phyloP scores from a whole-genome alignment of 2,329 filamentous ascomycete genomes.

The Acrodontium crateriforme region DNA sequence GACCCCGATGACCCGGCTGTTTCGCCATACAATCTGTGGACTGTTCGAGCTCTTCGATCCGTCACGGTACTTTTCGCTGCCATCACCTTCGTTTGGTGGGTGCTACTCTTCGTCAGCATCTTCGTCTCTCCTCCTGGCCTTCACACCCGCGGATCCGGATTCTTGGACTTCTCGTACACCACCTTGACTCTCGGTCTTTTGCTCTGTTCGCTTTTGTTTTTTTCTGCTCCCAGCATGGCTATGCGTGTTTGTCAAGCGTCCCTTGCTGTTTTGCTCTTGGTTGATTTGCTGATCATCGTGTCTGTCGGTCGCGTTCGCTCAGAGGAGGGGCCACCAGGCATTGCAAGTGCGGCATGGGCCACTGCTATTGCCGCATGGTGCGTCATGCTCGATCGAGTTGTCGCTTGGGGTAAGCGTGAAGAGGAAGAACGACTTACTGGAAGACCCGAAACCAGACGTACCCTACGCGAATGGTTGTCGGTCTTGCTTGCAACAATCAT shows the following conservation, averaged over 20 bases:
- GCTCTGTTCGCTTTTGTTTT: conserved; percentile 69
- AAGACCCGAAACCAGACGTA: conserved; percentile 69
- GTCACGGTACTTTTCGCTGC: conserved; percentile 63
- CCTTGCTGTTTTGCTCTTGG: conserved; percentile 51
- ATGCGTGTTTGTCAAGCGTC: conserved; percentile 60
- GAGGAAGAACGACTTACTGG: conserved; percentile 90
- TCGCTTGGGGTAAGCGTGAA: conserved; percentile 81
- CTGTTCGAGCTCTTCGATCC: conserved; percentile 65
- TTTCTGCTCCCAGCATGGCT: conserved; percentile 65
- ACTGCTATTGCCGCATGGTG: conserved; percentile 67
- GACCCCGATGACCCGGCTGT: conserved; percentile 72
- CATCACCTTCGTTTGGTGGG: conserved; percentile 83
- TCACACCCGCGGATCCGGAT: conserved; percentile 78
- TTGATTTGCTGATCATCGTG: conserved; percentile 68
- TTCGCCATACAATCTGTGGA: conserved; percentile 90
- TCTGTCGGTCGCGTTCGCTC: conserved; percentile 59
- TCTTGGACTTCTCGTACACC: conserved; percentile 76
- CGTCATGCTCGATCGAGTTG: conserved; percentile 63
- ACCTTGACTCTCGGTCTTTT: conserved; percentile 66
- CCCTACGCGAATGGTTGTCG: conserved; percentile 69
- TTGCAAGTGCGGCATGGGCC: conserved; percentile 72
- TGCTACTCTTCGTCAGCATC: conserved; percentile 69
- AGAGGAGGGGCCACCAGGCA: conserved; percentile 88
- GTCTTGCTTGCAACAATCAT: conserved; percentile 63
- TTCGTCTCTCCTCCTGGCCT: conserved; percentile 85